Base-by-base conservation (phyloP, 257 asterid genomes). In the Parsonsia alboflavescens region DNA sequence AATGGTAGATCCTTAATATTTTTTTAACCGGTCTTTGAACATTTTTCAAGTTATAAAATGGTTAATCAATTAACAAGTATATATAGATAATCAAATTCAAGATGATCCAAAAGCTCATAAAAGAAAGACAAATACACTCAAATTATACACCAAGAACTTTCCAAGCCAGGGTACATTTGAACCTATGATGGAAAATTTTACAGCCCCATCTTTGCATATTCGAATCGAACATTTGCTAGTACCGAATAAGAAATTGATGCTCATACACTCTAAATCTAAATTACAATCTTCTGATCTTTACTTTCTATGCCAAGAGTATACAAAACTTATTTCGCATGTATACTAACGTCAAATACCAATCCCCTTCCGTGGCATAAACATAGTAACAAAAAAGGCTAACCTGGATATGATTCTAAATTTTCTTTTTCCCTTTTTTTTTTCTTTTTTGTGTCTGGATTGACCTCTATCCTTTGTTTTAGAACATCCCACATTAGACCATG, bases 401-500 rank as follows among this genome's bases (percentile, higher is more conserved):
- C 16, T 21, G 70, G 36, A 63, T 33, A 15, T 30, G 48, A 39
- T 33, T 33, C 39, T n/a, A n/a, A n/a, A n/a, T n/a, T n/a, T n/a
- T n/a, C n/a, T n/a, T n/a, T n/a, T n/a, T n/a, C n/a, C n/a, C n/a
- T n/a, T n/a, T n/a, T n/a, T n/a, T n/a, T n/a, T n/a, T n/a, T n/a
- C n/a, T n/a, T n/a, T n/a, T 30, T 24, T 58, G 15, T 1, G 10
- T 24, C 48, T 64, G 69, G 10, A 64, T 10, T 42, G 46, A 42
- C 46, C 17, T 21, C 12, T 4, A 33, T 62, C 4, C 6, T 4
- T 62, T 64, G 70, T 39, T 65, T 62, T 19, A 65, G 70, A 65
- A 63, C 46, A 63, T 17, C 30, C 41, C 24, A 5, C 28, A 65
- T 73, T 77, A 94, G 42, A 94, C 97, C 96, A 90, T 88, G 84